These are phyloP conservation scores for Dicorynia guianensis DNA, from an alignment of 306 rosid genomes.

Conservation along the genomic window DNA sequence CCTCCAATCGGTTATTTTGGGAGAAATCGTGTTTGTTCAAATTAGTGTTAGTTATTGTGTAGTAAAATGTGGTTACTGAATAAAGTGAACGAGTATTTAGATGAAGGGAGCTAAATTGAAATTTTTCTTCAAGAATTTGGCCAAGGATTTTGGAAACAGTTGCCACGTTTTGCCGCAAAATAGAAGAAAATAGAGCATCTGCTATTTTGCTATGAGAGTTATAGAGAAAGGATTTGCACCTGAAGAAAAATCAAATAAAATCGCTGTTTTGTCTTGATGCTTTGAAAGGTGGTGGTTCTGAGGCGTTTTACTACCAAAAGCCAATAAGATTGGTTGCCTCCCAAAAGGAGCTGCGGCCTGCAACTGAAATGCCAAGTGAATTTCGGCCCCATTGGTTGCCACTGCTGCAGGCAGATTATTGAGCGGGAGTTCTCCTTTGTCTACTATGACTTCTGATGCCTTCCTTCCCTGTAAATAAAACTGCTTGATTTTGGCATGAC, in stretches of 20 bases:
- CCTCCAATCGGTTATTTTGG: not conserved
- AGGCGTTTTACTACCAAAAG: conserved; percentile 68
- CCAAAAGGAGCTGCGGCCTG: conserved; percentile 58
- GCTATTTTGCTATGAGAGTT: not conserved
- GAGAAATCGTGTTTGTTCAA: not conserved
- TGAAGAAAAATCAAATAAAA: conserved; percentile 80
- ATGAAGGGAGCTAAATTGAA: not conserved
- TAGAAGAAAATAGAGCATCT: not conserved
- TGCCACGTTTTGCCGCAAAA: not conserved
- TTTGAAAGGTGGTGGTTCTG: conserved; percentile 64
- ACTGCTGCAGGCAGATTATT: conserved; percentile 81
- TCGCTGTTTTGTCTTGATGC: conserved; percentile 71
- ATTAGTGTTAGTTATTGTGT: not conserved
- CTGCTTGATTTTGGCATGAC: conserved; percentile 85
- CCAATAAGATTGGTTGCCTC: conserved; percentile 81
- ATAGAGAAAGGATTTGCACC: conserved; percentile 50
- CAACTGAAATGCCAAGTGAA: conserved; percentile 91
- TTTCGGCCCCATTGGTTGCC: conserved; percentile 85
- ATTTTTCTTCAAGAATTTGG: conserved; percentile 5
- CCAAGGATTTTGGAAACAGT: not conserved
- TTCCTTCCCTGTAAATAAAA: conserved; percentile 80
- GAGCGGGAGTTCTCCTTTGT: conserved; percentile 94
- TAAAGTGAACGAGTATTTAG: not conserved
- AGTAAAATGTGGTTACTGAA: conserved; percentile 3
- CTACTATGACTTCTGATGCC: conserved; percentile 68